Base-by-base conservation (phyloP, 495 filamentous ascomycete genomes). In the Halenospora varia region DNA sequence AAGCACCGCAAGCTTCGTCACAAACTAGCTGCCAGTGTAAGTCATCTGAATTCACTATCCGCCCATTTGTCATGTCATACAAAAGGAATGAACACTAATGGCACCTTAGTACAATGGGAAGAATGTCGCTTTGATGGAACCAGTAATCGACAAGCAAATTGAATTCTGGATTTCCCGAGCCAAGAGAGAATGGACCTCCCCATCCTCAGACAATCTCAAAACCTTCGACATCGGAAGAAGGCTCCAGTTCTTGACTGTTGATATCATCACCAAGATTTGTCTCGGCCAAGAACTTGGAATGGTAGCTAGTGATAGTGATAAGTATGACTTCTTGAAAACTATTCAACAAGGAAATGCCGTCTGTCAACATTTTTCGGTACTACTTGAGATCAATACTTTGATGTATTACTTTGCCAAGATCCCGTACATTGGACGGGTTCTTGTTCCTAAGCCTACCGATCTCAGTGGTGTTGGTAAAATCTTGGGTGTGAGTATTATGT, bases 371-470 rank as follows among this genome's bases (percentile, higher is more conserved):
- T 20, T 49, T 24, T 25, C 47, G 8, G 19, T 49, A 3, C 19
- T 49, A 19, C 47, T 8, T 10, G 19, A 49, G 9, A 24, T 49
- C 8, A 46, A 46, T 4, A 46, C 4, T 20, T 8, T 25, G 23
- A 2, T 49, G 20, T 8, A 24, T 25, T 24, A 24, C 8, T 46
- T 46, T 1, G 15, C 41, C 3, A 2, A 29, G 6, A 54, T 53
- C 44, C 41, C 35, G 24, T 20, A 23, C 1, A 6, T 49, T 75
- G 47, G 81, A 56, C 71, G 70, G 2, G 83, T 78, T 9, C 77
- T 80, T 42, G 29, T 13, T 4, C 83, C 83, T 0, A 80, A 69
- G 29, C 72, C 75, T 2, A 73, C 74, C 3, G 81, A 86, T 47
- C 61, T 77, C 58, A 70, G 65, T 44, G 75, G 76, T 2, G 66